phyloP scores from a whole-genome alignment of 1,139 yeast genomes.

The Scheffersomyces titani region DNA sequence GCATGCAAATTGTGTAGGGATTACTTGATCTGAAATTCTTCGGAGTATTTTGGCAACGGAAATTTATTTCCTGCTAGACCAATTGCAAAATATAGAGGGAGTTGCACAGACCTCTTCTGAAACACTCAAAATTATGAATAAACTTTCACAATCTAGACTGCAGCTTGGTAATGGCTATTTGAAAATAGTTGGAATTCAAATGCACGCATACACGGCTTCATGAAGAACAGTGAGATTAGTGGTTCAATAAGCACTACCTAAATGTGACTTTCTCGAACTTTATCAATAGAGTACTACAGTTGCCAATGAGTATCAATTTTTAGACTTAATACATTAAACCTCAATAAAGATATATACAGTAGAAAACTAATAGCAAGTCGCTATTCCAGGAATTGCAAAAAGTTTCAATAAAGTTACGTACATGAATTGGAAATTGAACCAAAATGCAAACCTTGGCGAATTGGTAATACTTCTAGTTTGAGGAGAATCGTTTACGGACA shows the following conservation, averaged over 20 bases:
- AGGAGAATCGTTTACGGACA: not conserved
- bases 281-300: not conserved
- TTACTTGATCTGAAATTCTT: not conserved
- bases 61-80: too few relatives aligned
- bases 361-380: not conserved
- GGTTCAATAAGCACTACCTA: not conserved
- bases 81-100: not conserved
- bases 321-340: not conserved
- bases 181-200: not conserved
- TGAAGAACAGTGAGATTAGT: not conserved
- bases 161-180: not conserved
- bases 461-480: not conserved
- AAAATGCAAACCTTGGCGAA: not conserved
- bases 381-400: not conserved
- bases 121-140: not conserved
- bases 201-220: not conserved
- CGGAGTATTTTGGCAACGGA: not conserved
- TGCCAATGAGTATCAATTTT: not conserved
- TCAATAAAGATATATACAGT: not conserved
- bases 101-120: not conserved
- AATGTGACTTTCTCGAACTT: not conserved
- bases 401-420: not conserved
- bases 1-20: not conserved
- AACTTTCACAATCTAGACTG: too few relatives aligned
- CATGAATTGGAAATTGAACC: not conserved